Evolutionary conservation across 1,139 yeast genomes (phyloP), one percentile per base, ranked within the genome.

Genomic region (Hemisphaericaspora lyxosophila): DNA sequence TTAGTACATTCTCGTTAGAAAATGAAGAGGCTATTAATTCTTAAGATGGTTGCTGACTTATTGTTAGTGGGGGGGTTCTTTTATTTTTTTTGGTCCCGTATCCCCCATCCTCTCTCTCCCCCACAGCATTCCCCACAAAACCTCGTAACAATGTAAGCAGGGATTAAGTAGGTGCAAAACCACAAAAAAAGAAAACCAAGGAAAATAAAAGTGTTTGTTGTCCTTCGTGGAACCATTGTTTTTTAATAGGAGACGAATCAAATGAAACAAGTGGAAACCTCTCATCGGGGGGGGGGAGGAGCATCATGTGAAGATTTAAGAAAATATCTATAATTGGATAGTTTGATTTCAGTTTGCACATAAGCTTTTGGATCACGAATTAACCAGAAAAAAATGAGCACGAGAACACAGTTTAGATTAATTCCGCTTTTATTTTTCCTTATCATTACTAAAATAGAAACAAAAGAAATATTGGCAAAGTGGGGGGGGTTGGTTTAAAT

Each of bases 1-100:
- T 43, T 22, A 36, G 41, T 4, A 43, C 46, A 6, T 38, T 42
- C 26, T 44, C 46, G 4, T 32, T 42, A 28, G 45, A 42, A 9
- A 41, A 39, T 24, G 45, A 43, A 32, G 46, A 43, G 14, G 26
- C 31, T 24, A 31, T 31, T 25, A 34, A 33, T 26, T 34, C 29
- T 14, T 35, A 32, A 24, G n/a, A n/a, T n/a, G n/a, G n/a, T n/a
- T n/a, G n/a, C n/a, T n/a, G n/a, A n/a, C n/a, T n/a, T n/a, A n/a
- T n/a, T n/a, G n/a, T n/a, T n/a, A n/a, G n/a, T n/a, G n/a, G n/a
- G n/a, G n/a, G n/a, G n/a, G 24, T 23, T 17, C 3, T 11, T 24
- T 16, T 17, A 13, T 25, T 17, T 33, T 20, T 25, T 12, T 18
- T 14, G 9, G 28, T 13, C 28, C 6, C n/a, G n/a, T n/a, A n/a